Percentiles rank a stretch among this genome's conserved stretches.
Conservation (phyloP, 2,329 filamentous ascomycete genomes). For the Epichloe brachyelytri region DNA sequence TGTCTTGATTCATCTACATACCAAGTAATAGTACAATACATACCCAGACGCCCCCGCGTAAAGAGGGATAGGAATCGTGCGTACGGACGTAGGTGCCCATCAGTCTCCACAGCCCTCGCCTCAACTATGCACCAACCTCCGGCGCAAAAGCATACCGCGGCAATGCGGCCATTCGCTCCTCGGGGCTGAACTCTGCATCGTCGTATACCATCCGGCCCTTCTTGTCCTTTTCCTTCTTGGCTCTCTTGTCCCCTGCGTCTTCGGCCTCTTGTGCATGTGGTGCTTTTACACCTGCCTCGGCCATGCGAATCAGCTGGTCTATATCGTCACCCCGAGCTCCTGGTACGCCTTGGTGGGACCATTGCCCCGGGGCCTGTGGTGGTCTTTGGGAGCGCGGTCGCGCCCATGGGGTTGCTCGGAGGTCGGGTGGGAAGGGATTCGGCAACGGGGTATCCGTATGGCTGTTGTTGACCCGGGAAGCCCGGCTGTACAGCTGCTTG, state of each 20-base stretch:
- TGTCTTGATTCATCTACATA: not conserved
- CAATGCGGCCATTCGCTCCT: conserved; percentile 77
- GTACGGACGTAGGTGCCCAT: too few species aligned
- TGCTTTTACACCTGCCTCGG: conserved; percentile 46
- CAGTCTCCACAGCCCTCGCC: not conserved
- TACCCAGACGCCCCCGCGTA: not conserved
- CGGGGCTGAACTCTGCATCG: conserved; percentile 66
- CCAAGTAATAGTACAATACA: not conserved
- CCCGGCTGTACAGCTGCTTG: conserved; percentile 12
- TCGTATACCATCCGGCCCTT: conserved; percentile 67
- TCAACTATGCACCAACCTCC: conserved; percentile 8
- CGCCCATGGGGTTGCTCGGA: conserved; percentile 23
- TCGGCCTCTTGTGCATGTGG: conserved; percentile 26
- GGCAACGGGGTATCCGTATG: conserved; percentile 22
- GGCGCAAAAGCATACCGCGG: conserved; percentile 55
- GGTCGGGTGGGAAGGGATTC: conserved; percentile 34
- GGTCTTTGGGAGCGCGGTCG: conserved; percentile 33
- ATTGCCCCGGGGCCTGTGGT: conserved; percentile 17
- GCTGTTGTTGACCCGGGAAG: conserved; percentile 12
- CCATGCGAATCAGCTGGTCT: conserved; percentile 51
- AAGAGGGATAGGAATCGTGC: not conserved
- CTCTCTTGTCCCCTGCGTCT: conserved; percentile 45
- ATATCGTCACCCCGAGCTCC: conserved; percentile 42
- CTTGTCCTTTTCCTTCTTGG: conserved; percentile 53
- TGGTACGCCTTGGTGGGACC: conserved; percentile 7